Base-by-base conservation (phyloP, 257 asterid species). In the Petunia secreta region DNA sequence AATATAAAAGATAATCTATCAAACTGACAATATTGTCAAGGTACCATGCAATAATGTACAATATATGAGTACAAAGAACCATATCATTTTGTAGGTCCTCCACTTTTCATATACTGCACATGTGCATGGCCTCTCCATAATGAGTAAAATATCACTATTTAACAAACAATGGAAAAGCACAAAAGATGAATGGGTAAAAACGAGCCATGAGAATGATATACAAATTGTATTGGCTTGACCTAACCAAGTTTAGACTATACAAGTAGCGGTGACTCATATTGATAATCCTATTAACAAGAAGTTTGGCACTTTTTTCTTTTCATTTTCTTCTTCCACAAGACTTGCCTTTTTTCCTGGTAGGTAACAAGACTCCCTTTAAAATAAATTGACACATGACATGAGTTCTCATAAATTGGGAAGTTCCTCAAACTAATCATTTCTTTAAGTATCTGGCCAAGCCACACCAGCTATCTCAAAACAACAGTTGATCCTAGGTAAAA, bases 401-500 rank as follows among this genome's bases (percentile, higher is more conserved):
- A 36, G 34, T 71, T 50, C 44, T 34, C 62, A 48, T 34, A 34
- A 60, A 71, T 36, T 38, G 44, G 36, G 11, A 71, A 71, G 60
- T 50, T 71, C 62, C 52, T 48, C 62, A 34, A 5, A 43, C 62
- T 71, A 48, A 71, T 52, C 8, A 52, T n/a, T 14, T 52, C 8
- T 10, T 3, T 52, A 52, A 52, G 2, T 52, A 52, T 52, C 15
- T 52, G 14, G 5, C 3, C 8, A 14, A 52, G 15, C 57, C 57
- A 52, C 14, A 52, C 57, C 3, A 52, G 57, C 8, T 52, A 52
- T 10, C 57, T 52, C n/a, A 10, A 14, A 8, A 14, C 8, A 52
- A 9, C 57, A 52, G 60, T 25, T 36, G 48, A 71, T 8, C 60
- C 25, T 60, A 71, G 77, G 77, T 71, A 71, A 50, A 71, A 36